These are phyloP conservation scores for Drechslerella stenobrocha DNA, from an alignment of 2,329 filamentous ascomycete genomes.

Conservation along the genomic window DNA sequence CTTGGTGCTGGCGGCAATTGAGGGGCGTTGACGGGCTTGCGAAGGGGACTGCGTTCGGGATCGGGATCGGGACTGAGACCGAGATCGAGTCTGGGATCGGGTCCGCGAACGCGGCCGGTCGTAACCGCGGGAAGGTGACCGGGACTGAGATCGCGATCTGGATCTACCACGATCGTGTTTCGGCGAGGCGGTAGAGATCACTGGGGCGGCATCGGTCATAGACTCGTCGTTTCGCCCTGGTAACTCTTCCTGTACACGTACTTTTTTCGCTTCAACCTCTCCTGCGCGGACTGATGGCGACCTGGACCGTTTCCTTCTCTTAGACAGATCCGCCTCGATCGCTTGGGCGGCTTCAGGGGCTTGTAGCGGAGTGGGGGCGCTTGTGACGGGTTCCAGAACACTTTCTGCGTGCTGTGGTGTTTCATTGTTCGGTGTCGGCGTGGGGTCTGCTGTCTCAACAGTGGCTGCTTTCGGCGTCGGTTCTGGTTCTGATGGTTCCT, in stretches of 20 bases:
- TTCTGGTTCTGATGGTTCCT: slow-evolving; percentile 36
- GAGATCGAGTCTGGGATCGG: slow-evolving; percentile 12
- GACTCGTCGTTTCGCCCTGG: slow-evolving; percentile 31
- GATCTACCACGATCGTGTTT: slow-evolving; percentile 34
- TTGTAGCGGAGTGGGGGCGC: slow-evolving; percentile 35
- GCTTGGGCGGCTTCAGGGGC: slow-evolving; percentile 30
- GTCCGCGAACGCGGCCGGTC: slow-evolving; percentile 9
- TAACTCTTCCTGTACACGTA: slow-evolving; percentile 31
- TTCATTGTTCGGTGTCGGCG: slow-evolving; percentile 17
- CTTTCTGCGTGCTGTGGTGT: slow-evolving; percentile 45
- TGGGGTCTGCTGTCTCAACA: slow-evolving; percentile 32
- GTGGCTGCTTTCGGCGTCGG: slow-evolving; percentile 10
- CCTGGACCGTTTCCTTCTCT: slow-evolving; percentile 33
- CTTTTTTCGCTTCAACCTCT: slow-evolving; percentile 43
- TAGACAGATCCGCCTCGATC: slow-evolving; percentile 34
- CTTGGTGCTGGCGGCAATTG: slow-evolving; percentile 48
- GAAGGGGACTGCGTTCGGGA: slow-evolving; percentile 26
- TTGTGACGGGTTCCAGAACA: slow-evolving; percentile 49
- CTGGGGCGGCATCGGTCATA: slow-evolving; percentile 34
- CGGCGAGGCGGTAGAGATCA: slow-evolving; percentile 30
- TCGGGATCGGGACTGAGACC: slow-evolving; percentile 23
- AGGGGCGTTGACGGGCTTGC: slow-evolving; percentile 38
- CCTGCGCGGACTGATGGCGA: slow-evolving; percentile 36
- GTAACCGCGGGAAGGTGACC: slow-evolving; percentile 16
- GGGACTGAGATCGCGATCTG: slow-evolving; percentile 15